Base-by-base conservation (phyloP, 208 protist species). In the Balamuthia mandrillaris region DNA sequence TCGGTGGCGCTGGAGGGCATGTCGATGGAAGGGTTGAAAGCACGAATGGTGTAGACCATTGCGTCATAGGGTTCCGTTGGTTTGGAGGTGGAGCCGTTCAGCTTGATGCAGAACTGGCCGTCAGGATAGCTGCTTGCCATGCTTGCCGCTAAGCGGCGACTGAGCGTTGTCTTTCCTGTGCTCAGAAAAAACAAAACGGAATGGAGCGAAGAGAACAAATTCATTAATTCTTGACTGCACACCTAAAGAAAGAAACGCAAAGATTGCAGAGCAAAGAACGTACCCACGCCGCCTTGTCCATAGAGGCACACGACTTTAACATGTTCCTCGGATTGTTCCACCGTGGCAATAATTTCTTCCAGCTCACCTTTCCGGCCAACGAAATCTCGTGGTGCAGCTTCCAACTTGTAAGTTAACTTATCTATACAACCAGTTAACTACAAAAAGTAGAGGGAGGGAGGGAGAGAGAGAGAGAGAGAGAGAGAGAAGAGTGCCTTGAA, bases 351-450 rank as follows among this genome's bases (percentile, higher is more conserved):
- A 16, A 81, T 54, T 37, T 54, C 72, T 9, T 81, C 51, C 72
- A 81, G 35, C 51, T 81, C 72, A n/a, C 27, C 45, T 33, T 81
- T 27, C 9, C 72, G 72, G 12, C 72, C 72, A 29, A 81, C 49
- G 37, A 61, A 54, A 61, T 81, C 42, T 31, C 49, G 18, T 9
- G 72, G 72, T 16, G 42, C 47, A 9, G 37, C 35, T 1, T 35
- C 72, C 72, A 81, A 51, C 49, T 54, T 81, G 35, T 81, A 81
- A 24, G 72, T 77, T 16, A 77, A 16, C 39, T 35, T 77, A 18
- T 77, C 66, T 66, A 66, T 66, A 24, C n/a, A n/a, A 66, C 16
- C 12, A 42, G 66, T 18, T n/a, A 27, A 49, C 27, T 16, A 75
- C 35, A 12, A 75, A 41, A 9, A n/a, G n/a, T n/a, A n/a, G n/a